Evolutionary conservation across 2,329 filamentous ascomycete species (phyloP).

Genomic region (Onygenales sp.): DNA sequence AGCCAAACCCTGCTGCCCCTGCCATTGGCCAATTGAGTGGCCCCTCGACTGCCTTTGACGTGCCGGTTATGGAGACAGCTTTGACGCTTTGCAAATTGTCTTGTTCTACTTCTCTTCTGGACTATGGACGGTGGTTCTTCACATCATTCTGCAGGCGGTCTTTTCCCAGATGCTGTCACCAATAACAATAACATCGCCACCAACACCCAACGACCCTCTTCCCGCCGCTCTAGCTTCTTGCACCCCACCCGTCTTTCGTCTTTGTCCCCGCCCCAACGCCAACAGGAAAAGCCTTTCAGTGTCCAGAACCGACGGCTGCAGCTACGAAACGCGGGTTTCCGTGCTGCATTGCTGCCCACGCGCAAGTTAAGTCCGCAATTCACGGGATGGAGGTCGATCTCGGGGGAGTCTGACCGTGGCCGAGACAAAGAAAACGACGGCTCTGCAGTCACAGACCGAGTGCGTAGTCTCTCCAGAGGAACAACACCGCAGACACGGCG

Average conservation of each 20-base stretch:
- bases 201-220: constrained; percentile 1
- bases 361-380: constrained; percentile 14
- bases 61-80: constrained; percentile 1
- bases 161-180: not conserved
- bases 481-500: constrained; percentile 10
- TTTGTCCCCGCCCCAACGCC: constrained; percentile 8
- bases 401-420: constrained; percentile 11
- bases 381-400: constrained; percentile 13
- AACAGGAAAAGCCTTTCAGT: constrained; percentile 13
- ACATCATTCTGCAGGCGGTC: not conserved
- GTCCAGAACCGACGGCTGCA: constrained; percentile 20
- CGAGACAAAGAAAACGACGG: constrained; percentile 13
- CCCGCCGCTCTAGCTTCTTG: constrained; percentile 4
- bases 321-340: constrained; percentile 21
- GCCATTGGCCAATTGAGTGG: constrained; percentile 6
- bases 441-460: not conserved
- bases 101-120: not conserved
- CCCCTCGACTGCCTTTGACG: not conserved
- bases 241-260: constrained; percentile 9
- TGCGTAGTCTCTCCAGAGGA: not conserved
- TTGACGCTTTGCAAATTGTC: not conserved
- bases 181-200: not conserved
- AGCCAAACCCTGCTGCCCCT: not conserved
- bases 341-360: constrained; percentile 14
- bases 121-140: constrained; percentile 2